Evolutionary conservation across 2,329 filamentous ascomycete genomes (phyloP).

Genomic region (Aureobasidium sp.): DNA sequence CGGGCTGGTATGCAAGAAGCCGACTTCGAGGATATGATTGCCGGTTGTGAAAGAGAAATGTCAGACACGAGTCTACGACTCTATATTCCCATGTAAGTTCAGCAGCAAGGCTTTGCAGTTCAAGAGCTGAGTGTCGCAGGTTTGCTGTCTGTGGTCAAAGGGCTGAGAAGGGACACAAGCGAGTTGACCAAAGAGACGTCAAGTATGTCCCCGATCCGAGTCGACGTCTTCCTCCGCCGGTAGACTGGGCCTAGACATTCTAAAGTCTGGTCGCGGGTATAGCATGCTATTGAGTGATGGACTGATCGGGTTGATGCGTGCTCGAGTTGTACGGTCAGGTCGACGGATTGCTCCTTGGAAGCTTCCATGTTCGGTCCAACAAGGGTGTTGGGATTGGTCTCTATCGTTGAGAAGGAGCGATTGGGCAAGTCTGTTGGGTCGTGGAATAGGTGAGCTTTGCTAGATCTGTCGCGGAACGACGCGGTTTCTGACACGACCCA

Average conservation of each 20-base stretch:
- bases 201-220: not conserved
- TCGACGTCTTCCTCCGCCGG: not conserved
- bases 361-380: not conserved
- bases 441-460: not conserved
- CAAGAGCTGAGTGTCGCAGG: constrained; percentile 2
- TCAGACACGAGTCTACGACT: constrained; percentile 7
- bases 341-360: not conserved
- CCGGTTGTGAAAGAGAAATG: constrained; percentile 11
- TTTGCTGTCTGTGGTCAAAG: constrained; percentile 13
- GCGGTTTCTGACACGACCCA: not conserved
- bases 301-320: not conserved
- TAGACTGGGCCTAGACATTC: not conserved
- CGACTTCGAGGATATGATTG: constrained; percentile 11
- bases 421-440: not conserved
- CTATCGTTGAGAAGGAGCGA: not conserved
- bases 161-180: not conserved
- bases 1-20: constrained; percentile 4
- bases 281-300: not conserved
- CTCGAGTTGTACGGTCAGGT: too few relatives aligned
- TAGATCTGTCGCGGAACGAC: not conserved
- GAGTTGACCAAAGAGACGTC: not conserved
- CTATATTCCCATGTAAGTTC: constrained; percentile 15
- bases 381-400: not conserved
- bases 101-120: not conserved
- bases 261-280: not conserved